Evolutionary conservation across 352 stramenopile species (phyloP), one percentile per base, ranked within the genome.

Genomic region (Pythium sp.): DNA sequence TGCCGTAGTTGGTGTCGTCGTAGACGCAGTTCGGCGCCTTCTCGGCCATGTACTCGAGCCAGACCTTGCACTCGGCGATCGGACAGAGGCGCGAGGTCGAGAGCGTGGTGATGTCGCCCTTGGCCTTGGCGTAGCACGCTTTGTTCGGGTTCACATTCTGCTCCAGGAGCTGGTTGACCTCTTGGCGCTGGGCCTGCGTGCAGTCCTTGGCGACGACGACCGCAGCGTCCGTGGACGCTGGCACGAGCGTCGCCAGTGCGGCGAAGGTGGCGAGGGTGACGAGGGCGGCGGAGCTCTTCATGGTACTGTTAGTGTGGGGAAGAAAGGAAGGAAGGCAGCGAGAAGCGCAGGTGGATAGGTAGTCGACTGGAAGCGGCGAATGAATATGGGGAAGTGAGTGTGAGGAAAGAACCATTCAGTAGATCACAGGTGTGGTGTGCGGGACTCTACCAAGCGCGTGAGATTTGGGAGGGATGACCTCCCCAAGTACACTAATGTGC

Each of bases 1-100:
- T 69, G 28, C 74, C 74, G 69, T 86, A 90, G 75, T 91, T 89
- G 62, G 71, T 81, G 69, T 81, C 80, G 61, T 89, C 82, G 65
- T 85, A 91, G 64, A 87, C 76, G 76, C 78, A 91, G 68, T 86
- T 63, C 0, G 84, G 84, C 20, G 75, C 59, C 28, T 83, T 81
- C 43, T 73, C 47, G 18, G 78, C 76, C 79, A 91, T 81, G 60
- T 89, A 84, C n/a, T 74, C 49, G 38, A 92, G 64, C 81, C 82
- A 91, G 20, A 56, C 59, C 22, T 64, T 67, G 69, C 82, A 92
- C 62, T 82, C 76, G 9, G 75, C 54, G 55, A 89, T 65, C 47
- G 81, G 72, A 34, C 84, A 91, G 34, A 92, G 69, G 2, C 74
- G 71, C 72, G 70, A 89, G 36, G 82, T 87, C 26, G 59, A 78